A percentile compares a stretch with the other conserved stretches of the same genome.
Evolutionary conservation across 352 stramenopile genomes (phyloP).

Genomic region (Saprolegnia parasitica): DNA sequence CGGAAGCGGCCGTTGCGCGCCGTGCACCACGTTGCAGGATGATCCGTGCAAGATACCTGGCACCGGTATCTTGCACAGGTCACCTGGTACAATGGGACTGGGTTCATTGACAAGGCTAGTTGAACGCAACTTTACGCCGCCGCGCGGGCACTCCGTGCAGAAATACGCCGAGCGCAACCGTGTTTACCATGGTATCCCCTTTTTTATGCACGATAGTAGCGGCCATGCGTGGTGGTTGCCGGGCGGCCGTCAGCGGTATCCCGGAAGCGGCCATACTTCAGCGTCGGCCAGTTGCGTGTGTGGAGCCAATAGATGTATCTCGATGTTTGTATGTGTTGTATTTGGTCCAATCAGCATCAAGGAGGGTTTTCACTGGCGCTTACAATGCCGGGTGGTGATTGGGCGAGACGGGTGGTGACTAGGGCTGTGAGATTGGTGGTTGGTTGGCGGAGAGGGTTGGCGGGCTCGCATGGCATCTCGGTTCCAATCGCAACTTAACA

Average conservation of each 20-base stretch:
- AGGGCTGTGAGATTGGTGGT: slow-evolving; percentile 17
- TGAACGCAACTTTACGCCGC: not conserved
- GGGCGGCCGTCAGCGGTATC: too few relatives aligned
- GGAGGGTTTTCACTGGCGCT: slow-evolving; percentile 17
- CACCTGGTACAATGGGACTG: too few relatives aligned
- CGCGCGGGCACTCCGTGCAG: not conserved
- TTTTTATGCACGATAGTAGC: too few relatives aligned
- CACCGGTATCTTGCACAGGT: too few relatives aligned
- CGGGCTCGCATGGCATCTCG: not conserved
- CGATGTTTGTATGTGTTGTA: not conserved
- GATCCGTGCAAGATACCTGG: too few relatives aligned
- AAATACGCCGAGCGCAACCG: not conserved
- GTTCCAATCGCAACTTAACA: slow-evolving; percentile 29
- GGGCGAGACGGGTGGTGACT: not conserved
- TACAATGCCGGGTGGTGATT: slow-evolving; percentile 13
- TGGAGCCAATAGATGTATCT: not conserved
- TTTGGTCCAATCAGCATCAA: slow-evolving; percentile 18
- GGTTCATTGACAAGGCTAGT: not conserved
- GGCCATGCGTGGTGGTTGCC: too few relatives aligned
- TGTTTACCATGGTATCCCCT: not conserved
- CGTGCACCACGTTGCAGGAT: too few relatives aligned
- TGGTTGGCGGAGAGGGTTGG: slow-evolving; percentile 17
- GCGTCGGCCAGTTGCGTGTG: not conserved
- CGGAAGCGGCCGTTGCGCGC: too few relatives aligned
- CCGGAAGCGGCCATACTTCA: too few relatives aligned